These are phyloP conservation scores for Cinnamomum chago DNA, from an alignment of 164 flowering plant species.

Conservation along the genomic window DNA sequence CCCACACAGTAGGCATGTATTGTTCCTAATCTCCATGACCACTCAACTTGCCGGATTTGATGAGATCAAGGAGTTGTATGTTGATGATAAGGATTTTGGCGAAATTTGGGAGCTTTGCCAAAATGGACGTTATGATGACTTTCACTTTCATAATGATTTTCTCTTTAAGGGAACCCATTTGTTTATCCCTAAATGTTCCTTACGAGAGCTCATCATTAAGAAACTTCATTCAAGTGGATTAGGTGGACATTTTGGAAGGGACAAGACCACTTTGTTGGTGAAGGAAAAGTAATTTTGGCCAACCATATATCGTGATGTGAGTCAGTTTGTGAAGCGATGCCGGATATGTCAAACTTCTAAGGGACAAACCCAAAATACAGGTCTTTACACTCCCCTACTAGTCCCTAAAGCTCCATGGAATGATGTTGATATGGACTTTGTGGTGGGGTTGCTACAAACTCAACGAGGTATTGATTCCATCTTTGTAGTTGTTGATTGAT, in stretches of 20 bases:
- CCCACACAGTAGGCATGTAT: too few relatives aligned
- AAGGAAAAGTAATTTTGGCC: not conserved
- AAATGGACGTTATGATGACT: not conserved
- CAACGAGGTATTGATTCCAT: not conserved
- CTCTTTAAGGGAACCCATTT: not conserved
- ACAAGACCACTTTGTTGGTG: not conserved
- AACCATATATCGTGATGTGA: not conserved
- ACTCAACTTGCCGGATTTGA: too few relatives aligned
- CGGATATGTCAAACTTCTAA: not conserved
- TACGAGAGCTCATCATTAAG: not conserved
- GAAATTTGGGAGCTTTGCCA: not conserved
- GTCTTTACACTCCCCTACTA: not conserved
- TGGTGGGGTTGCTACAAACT: not conserved
- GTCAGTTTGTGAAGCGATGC: not conserved
- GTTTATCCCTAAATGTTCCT: not conserved
- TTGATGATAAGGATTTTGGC: too few relatives aligned
- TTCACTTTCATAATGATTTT: not conserved
- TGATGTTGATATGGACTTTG: not conserved
- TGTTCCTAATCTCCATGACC: too few relatives aligned
- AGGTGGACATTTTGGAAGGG: not conserved
- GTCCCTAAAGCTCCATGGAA: not conserved
- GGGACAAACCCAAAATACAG: not conserved
- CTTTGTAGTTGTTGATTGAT: not conserved
- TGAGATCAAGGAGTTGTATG: too few relatives aligned
- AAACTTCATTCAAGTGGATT: not conserved